A percentile compares a stretch with the other conserved stretches of the same genome.
These are phyloP conservation scores for Scheffersomyces lignosus DNA, from an alignment of 805 yeast genomes.

Conservation along the genomic window DNA sequence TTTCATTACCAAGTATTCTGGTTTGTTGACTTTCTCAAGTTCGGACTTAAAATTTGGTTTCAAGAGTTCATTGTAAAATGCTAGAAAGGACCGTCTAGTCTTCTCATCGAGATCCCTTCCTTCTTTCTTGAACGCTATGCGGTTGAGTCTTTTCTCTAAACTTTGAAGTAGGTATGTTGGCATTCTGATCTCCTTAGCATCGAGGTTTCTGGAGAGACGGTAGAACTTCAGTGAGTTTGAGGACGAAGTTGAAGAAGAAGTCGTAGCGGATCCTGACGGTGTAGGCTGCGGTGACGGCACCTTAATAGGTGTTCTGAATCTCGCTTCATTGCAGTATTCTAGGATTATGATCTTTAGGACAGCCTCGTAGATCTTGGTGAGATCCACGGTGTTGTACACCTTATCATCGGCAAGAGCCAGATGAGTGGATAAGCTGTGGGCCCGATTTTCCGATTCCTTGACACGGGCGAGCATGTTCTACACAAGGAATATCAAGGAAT, in stretches of 20 bases:
- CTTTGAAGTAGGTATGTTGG: conserved; percentile 37
- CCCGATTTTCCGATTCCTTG: not conserved
- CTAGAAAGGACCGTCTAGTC: conserved; percentile 57
- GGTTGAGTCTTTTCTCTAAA: conserved; percentile 43
- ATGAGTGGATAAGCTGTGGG: not conserved
- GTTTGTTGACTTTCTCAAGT: conserved; percentile 27
- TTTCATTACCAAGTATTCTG: conserved; percentile 50
- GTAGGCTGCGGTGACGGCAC: conserved; percentile 5
- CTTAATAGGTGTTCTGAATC: conserved; percentile 45
- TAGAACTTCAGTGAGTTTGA: conserved; percentile 11
- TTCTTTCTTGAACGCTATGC: conserved; percentile 47
- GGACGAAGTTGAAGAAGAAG: conserved; percentile 1
- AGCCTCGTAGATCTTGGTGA: conserved; percentile 45
- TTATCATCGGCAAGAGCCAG: conserved; percentile 8
- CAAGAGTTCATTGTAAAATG: conserved; percentile 62
- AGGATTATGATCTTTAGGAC: conserved; percentile 56
- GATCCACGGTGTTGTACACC: conserved; percentile 18
- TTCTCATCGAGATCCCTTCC: conserved; percentile 41
- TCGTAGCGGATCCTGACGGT: not conserved
- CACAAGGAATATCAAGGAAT: not conserved
- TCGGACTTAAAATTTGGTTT: conserved; percentile 44
- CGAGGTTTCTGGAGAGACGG: conserved; percentile 7
- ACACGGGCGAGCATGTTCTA: not conserved
- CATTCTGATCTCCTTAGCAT: conserved; percentile 24
- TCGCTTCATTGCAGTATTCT: conserved; percentile 63